Evolutionary conservation across 352 stramenopile genomes (phyloP), one percentile per base, ranked within the genome.

Genomic region (Phytophthora kernoviae): DNA sequence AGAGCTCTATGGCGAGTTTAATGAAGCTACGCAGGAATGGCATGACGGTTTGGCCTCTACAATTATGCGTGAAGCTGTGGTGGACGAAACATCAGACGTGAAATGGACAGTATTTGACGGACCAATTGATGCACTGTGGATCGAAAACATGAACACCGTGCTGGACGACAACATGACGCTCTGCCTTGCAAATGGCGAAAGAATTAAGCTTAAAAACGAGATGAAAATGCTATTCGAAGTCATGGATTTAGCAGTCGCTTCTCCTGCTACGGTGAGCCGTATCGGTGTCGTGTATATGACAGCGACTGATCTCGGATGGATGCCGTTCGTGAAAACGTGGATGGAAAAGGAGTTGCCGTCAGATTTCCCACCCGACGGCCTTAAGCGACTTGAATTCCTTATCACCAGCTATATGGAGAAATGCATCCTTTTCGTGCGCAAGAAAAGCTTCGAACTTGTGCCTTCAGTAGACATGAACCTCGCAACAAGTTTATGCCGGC

Each of bases 71-170:
- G 80, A 90, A 51, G 83, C 79, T 7, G 86, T 96, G 6, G 75
- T 67, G 2, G 85, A 94, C 32, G 81, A 89, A 37, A 75, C 59
- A 0, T 57, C 63, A 0, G 81, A 95, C 34, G 74, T 80, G 27
- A 90, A 88, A 42, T 98, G 93, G 93, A 97, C 87, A 0, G 85
- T 98, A 5, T 98, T 98, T 32, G 93, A 98, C 56, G 93, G 93
- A 1, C 93, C 93, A 9, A 97, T 98, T 48, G 93, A 98, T 63
- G 89, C 93, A n/a, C 68, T 98, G 7, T 98, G 93, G 93, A 98
- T 98, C 37, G 93, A 98, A 62, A 98, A 98, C 68, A 97, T 98
- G 91, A 98, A 98, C 75, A 98, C 93, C 1, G 93, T 98, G 0
- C 62, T 98, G 5, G 93, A 98, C 58, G 93, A 98, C 69, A 98